Base-by-base conservation (phyloP, 202 grass and related monocot species). In the Zoysia matrella region DNA sequence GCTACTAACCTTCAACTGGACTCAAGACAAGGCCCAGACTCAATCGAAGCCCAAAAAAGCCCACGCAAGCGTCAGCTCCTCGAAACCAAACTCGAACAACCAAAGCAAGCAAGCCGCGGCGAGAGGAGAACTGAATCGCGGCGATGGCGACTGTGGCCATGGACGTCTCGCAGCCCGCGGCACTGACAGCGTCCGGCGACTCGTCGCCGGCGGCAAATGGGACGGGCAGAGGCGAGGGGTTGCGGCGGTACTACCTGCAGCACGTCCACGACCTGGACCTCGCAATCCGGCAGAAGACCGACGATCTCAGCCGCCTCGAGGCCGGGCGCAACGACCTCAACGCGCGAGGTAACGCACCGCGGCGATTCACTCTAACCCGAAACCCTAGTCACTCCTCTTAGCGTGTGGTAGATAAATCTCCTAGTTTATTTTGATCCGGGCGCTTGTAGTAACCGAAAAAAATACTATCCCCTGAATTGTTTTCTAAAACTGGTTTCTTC, bases 251-350 rank as follows among this genome's bases (percentile, higher is more conserved):
- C 79, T 95, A 95, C 79, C 50, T 81, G 74, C 91, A 95, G 67
- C 92, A 92, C 63, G 90, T 94, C 83, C 91, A 95, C 50, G 93
- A 99, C 69, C 72, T 95, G 39, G 78, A 80, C 71, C 93, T 89
- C 30, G 83, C 78, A 53, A 52, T 90, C 71, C 89, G 84, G 13
- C 89, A 90, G 71, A 95, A 89, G 87, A 90, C 49, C 18, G 70
- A 96, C 71, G 86, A 99, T 80, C 93, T 94, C 68, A 77, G 88
- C 80, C 89, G 93, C 73, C 93, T 89, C 16, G 91, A 96, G 89
- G 93, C 93, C 69, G 87, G 93, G 87, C 77, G 96, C 14, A 99
- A 99, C 92, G 89, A 87, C 65, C 83, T 94, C 91, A 95, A 95
- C 87, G 89, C 91, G 39, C 87, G 64, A 88, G 96, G 92, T 91